Base-by-base conservation (phyloP, 2,329 filamentous ascomycete species). In the Trichoderma koningii region DNA sequence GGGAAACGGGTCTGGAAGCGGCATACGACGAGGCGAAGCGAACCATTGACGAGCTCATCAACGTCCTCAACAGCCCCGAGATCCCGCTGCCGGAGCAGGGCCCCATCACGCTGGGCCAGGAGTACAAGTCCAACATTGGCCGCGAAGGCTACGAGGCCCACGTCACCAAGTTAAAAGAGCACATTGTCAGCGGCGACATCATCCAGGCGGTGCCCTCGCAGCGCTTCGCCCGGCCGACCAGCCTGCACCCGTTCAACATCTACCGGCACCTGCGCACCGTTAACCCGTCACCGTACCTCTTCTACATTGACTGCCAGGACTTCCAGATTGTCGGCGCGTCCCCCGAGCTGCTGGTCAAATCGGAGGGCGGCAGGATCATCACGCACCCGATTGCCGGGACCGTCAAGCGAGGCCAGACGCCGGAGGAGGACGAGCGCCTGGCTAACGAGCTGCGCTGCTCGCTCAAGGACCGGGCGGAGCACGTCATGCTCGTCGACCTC, bases 311-410 rank as follows among this genome's bases (percentile, higher is more conserved):
- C 76, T 98, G 94, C 79, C 85, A 86, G 66, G 90, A 92, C 73
- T 98, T 99, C 79, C 91, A 97, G 76, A 93, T 99, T 70, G 90
- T 99, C 14, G 95, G 95, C 66, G 95, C 95, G 45, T 96, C 92
- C 65, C 95, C 95, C 1, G 95, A 99, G 79, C 86, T 98, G 67
- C 87, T 99, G 52, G 94, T 97, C 73, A 97, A 97, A 80, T 88
- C 90, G 69, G 93, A 97, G 74, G 85, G 84, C 45, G 92, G 93
- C 28, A 86, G 92, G 61, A 90, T 99, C 75, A 92, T 98, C 74
- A 98, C 93, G 26, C 95, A 99, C 77, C 94, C 95, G 7, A 99
- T 99, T 74, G 95, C 95, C 14, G 95, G 95, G 63, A 99, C 95
- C 0, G 93, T 98, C 64, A 93, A 91, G 79, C 87, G 95, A 71